Evolutionary conservation across 768 basidiomycete species (phyloP), one percentile per base, ranked within the genome.

Genomic region (Boletus huronensis): DNA sequence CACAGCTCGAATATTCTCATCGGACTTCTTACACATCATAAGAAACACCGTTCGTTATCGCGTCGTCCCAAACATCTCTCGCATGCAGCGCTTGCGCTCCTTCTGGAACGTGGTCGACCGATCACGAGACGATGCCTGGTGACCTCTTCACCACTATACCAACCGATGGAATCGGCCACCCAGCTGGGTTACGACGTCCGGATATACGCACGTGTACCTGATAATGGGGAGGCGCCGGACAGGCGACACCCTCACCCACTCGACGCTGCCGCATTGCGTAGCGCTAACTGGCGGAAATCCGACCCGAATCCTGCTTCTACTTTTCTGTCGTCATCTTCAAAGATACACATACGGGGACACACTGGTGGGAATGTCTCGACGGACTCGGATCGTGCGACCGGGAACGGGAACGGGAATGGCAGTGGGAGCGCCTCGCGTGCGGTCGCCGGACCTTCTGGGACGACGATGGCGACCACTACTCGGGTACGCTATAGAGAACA

Each of bases 1-100:
- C 28, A 44, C 61, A 93, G 91, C 60, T 93, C 91, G 16, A 94
- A 94, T 66, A 93, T 94, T 58, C 80, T 93, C 43, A 85, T 94
- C 56, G 91, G 91, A 32, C 79, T 93, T 51, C 68, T 93, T n/a
- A 81, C 78, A 28, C 82, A 87, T 69, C 70, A 88, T 48, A 84
- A 82, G 66, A 82, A 79, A 52, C 76, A 81, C 58, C 74, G 70
- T 59, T 75, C 59, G 34, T 58, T 38, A 59, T 60, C 75, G 68
- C 63, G 70, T 69, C 60, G 74, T 65, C 65, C 64, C 63, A 73
- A 72, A 56, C 84, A 83, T 58, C 71, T 95, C 21, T 93, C 88
- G 48, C 90, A 94, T 69, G 78, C 85, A 3, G 87, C 88, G 6
- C 77, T 94, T 31, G 79, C 84, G 2, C 78, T 93, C 35, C 81